Evolutionary conservation across 1,139 yeast species (phyloP).

Genomic region (Geotrichum carabidarum): DNA sequence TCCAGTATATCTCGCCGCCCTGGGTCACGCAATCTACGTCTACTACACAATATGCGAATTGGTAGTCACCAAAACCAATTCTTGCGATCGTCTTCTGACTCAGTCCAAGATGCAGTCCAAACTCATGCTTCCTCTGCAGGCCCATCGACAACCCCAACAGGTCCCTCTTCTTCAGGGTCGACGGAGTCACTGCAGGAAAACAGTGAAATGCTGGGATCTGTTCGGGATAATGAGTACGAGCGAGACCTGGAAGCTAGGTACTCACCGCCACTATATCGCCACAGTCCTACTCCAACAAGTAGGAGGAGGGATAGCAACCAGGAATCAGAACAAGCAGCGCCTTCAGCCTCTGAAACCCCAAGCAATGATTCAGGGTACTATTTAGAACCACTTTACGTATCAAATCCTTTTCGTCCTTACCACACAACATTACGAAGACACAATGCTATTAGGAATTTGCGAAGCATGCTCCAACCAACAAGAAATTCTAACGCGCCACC

Average conservation of each 20-base stretch:
- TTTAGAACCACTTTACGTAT: neutral
- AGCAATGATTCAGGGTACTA: neutral
- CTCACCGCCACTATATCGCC: neutral
- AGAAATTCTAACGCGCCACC: neutral
- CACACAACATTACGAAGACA: slow-evolving; percentile 7
- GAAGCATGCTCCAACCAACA: slow-evolving; percentile 13
- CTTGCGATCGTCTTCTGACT: neutral
- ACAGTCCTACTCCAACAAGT: neutral
- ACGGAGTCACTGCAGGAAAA: neutral
- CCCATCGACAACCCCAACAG: neutral
- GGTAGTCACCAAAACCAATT: neutral
- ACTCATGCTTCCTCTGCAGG: neutral
- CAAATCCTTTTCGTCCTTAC: slow-evolving; percentile 1
- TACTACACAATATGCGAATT: neutral
- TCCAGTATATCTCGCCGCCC: neutral
- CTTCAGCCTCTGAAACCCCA: neutral
- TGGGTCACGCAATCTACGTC: slow-evolving; percentile 1
- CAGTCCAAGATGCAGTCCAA: too few species aligned
- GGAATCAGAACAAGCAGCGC: neutral
- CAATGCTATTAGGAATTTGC: slow-evolving; percentile 13
- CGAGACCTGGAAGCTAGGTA: slow-evolving; percentile 8
- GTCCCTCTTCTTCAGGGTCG: neutral
- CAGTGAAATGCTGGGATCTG: neutral
- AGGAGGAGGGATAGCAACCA: neutral
- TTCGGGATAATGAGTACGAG: slow-evolving; percentile 5